Conservation (phyloP, 2,329 filamentous ascomycete species). For the Aspergillus tubingensis region DNA sequence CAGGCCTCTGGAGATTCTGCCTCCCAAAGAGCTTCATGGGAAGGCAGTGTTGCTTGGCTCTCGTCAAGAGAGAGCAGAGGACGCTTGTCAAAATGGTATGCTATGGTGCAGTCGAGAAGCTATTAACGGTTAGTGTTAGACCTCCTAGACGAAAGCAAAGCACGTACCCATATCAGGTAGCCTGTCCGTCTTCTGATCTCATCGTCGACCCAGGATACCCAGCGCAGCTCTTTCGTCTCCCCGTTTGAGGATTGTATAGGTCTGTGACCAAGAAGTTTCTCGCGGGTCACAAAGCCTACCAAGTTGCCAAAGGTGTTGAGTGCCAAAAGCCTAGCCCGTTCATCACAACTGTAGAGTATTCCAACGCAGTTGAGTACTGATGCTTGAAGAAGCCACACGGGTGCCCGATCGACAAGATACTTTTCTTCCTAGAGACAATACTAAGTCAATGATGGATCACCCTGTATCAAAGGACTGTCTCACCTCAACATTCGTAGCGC, state of each 20-base stretch:
- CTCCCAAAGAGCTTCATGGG: conserved; percentile 46
- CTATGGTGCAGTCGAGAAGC: conserved; percentile 47
- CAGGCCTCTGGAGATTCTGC: conserved; percentile 37
- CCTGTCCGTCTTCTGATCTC: conserved; percentile 43
- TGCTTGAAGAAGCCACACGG: conserved; percentile 35
- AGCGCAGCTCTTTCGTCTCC: conserved; percentile 23
- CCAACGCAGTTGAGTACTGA: conserved; percentile 37
- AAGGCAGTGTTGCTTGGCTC: conserved; percentile 43
- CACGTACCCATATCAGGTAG: conserved; percentile 47
- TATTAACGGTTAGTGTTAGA: conserved; percentile 19
- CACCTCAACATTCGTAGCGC: conserved; percentile 41
- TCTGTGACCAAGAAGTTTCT: conserved; percentile 26
- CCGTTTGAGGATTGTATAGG: conserved; percentile 6
- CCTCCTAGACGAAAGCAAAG: neutral
- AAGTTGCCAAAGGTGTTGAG: conserved; percentile 33
- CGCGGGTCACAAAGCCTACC: conserved; percentile 24
- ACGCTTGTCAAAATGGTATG: conserved; percentile 40
- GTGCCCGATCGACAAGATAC: conserved; percentile 9
- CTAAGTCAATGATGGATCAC: neutral
- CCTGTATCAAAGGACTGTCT: neutral
- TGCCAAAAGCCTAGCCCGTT: conserved; percentile 27
- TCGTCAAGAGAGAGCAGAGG: conserved; percentile 44
- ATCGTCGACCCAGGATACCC: conserved; percentile 41
- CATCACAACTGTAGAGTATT: conserved; percentile 29
- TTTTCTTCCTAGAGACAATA: conserved; percentile 31